These are phyloP conservation scores for Golubevia pallescens DNA, from an alignment of 1,284 basidiomycete genomes.

Conservation along the genomic window DNA sequence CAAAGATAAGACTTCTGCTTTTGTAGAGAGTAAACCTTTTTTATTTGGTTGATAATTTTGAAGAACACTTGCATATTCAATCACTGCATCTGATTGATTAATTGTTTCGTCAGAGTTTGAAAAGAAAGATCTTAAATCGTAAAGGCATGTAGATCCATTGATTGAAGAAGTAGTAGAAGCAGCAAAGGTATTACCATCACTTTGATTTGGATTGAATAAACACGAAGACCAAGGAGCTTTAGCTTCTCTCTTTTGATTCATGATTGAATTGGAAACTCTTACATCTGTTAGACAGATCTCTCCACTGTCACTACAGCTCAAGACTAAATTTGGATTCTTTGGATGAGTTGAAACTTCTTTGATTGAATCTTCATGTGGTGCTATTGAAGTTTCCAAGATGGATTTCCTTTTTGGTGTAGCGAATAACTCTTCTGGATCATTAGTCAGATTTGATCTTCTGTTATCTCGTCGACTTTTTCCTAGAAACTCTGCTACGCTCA, in stretches of 20 bases:
- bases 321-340: slow-evolving; percentile 8
- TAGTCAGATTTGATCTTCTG: too few species aligned
- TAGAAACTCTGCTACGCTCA: too few species aligned
- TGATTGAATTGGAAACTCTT: slow-evolving; percentile 8
- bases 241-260: slow-evolving; percentile 10
- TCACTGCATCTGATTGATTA: too few species aligned
- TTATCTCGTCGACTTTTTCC: too few species aligned
- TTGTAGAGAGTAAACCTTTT: slow-evolving; percentile 12
- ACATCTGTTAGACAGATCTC: slow-evolving; percentile 15
- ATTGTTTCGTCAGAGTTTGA: not conserved
- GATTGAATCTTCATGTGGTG: slow-evolving; percentile 20
- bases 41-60: not conserved
- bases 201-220: slow-evolving; percentile 21
- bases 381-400: slow-evolving; percentile 4
- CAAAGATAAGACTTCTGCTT: slow-evolving; percentile 13
- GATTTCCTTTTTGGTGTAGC: slow-evolving; percentile 5
- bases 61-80: too few species aligned
- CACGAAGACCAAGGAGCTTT: slow-evolving; percentile 16
- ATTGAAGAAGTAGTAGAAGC: slow-evolving; percentile 19
- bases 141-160: slow-evolving; percentile 24
- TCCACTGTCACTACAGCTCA: slow-evolving; percentile 14
- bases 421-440: too few species aligned
- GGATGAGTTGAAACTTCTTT: slow-evolving; percentile 20
- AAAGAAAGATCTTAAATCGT: slow-evolving; percentile 25
- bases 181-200: slow-evolving; percentile 29